Conservation (phyloP, 2,329 filamentous ascomycete genomes). For the Aureobasidium sp. region DNA sequence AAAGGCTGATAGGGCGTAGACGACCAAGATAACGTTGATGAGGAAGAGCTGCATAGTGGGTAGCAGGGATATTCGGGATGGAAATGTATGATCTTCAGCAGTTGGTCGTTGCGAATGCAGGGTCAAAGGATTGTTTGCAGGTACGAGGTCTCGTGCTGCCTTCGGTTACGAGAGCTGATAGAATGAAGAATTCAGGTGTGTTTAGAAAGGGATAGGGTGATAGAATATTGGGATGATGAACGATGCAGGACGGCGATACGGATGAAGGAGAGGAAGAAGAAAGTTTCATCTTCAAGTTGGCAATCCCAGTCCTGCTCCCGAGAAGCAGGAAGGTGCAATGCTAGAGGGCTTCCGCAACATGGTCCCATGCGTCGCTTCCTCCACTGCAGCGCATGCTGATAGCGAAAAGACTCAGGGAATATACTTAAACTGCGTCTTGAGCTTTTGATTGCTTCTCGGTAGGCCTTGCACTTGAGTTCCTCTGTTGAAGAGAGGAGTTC, state of each 20-base stretch:
- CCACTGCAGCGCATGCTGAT: not conserved
- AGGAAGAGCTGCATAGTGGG: conserved; percentile 1
- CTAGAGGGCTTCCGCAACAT: not conserved
- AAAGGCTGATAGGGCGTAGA: not conserved
- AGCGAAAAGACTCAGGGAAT: not conserved
- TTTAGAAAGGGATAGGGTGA: not conserved
- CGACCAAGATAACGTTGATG: not conserved
- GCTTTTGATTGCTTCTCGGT: not conserved
- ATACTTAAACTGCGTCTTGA: too few relatives aligned
- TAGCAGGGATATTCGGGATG: not conserved
- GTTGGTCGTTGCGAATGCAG: not conserved
- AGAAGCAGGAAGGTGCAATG: not conserved
- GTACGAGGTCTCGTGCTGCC: conserved; percentile 8
- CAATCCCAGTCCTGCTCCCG: not conserved
- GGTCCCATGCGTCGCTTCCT: not conserved
- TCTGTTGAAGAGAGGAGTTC: not conserved
- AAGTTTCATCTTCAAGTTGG: not conserved
- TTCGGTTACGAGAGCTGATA: not conserved
- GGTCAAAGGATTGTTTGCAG: not conserved
- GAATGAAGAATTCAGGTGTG: not conserved
- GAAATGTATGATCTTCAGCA: not conserved
- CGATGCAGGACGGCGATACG: not conserved
- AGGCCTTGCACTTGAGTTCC: not conserved
- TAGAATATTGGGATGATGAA: not conserved
- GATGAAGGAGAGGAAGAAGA: not conserved